Percentiles rank a stretch among this genome's conserved stretches.
Evolutionary conservation across 345 rosid genomes (phyloP).

Genomic region (Pistacia atlantica): DNA sequence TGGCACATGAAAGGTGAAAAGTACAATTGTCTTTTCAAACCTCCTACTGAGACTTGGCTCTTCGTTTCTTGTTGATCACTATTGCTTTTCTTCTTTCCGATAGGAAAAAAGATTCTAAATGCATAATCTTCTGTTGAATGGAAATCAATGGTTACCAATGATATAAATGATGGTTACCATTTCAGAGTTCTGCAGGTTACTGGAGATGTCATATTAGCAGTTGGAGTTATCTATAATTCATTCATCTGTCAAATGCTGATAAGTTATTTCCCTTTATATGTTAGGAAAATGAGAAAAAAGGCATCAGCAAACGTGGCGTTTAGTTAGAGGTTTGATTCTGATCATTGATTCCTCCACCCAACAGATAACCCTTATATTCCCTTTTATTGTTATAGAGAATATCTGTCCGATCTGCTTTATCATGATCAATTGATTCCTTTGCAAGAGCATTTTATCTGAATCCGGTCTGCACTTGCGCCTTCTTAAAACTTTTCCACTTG

Average conservation of each 20-base stretch:
- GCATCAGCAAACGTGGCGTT: not conserved
- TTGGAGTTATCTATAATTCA: too few relatives aligned
- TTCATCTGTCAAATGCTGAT: too few relatives aligned
- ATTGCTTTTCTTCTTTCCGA: not conserved
- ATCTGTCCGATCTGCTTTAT: not conserved
- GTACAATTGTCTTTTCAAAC: slow-evolving; percentile 16
- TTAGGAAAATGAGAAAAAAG: not conserved
- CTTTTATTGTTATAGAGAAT: not conserved
- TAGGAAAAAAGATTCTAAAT: not conserved
- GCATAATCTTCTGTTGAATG: not conserved
- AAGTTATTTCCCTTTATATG: not conserved
- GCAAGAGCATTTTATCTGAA: not conserved
- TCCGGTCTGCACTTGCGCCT: not conserved
- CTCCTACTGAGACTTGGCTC: not conserved
- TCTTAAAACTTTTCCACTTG: not conserved
- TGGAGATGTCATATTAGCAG: too few relatives aligned
- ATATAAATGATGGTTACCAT: not conserved
- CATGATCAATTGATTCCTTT: not conserved
- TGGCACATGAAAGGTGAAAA: slow-evolving; percentile 17
- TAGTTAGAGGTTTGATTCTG: not conserved
- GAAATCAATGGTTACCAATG: not conserved
- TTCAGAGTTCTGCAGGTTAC: too few relatives aligned
- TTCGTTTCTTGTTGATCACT: not conserved
- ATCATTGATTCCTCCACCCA: not conserved
- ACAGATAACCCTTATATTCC: not conserved